Evolutionary conservation across 2,329 filamentous ascomycete species (phyloP), one percentile per base, ranked within the genome.

Genomic region (Leptographium radiaticola): DNA sequence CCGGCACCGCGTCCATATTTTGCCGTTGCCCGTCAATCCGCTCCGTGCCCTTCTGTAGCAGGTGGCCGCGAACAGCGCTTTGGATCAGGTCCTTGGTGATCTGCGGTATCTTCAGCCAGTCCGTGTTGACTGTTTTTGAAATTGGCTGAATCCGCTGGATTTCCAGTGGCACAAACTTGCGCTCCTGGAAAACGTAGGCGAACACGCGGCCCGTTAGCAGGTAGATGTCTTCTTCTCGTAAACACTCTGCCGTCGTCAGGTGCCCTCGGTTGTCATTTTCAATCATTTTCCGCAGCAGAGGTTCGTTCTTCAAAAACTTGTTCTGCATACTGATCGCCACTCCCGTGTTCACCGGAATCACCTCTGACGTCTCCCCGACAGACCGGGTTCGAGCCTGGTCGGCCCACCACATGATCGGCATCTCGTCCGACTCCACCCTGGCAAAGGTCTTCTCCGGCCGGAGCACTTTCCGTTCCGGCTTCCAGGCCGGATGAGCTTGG

Each of bases 1-100:
- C 51, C 31, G 45, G 33, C 13, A 52, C 45, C n/a, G 39, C 8
- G 38, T 50, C 48, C 16, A 75, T 56, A 58, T 75, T 71, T 59
- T 71, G 54, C 11, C 20, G 39, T n/a, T 44, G 31, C 11, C 34
- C 43, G 33, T 46, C 33, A 6, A 12, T 2, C 20, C 20, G n/a
- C 20, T 18, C 33, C 11, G 11, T n/a, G 31, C 6, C 11, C 18
- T 31, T 52, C n/a, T 46, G 42, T 18, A n/a, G 10, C 20, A 52
- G 48, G 25, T 52, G 51, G 51, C 51, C 40, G 18, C 18, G 15
- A 4, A 52, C 51, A 5, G 62, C 52, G 0, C 58, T 56, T 49
- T 55, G 39, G 33, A 65, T 51, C 55, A 62, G 58, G 12, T 58
- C 43, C 53, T 61, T 63, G 54, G 50, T 53, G n/a, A 20, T 40